These are phyloP conservation scores for Magnolia kwangsiensis DNA, from an alignment of 164 flowering plant genomes.

Conservation along the genomic window DNA sequence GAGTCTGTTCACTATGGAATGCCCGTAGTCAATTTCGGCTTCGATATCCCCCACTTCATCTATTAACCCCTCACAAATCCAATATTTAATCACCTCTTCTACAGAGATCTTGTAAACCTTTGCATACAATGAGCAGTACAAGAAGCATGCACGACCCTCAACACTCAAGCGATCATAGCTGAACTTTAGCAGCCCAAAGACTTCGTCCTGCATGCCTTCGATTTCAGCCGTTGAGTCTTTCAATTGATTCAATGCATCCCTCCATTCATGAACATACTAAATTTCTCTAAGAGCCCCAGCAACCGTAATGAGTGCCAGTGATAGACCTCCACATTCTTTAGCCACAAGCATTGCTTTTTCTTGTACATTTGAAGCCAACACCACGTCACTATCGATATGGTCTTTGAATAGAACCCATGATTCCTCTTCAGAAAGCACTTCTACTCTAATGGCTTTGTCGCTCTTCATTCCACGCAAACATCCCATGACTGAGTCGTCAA, in stretches of 20 bases:
- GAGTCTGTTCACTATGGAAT: neutral
- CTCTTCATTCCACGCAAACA: neutral
- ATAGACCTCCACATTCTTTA: slow-evolving; percentile 1
- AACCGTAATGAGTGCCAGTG: neutral
- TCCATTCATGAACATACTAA: neutral
- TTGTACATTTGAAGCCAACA: neutral
- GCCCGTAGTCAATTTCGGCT: neutral
- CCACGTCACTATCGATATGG: neutral
- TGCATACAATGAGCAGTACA: slow-evolving; percentile 5
- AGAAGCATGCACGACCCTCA: neutral
- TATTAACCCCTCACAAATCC: slow-evolving; percentile 1
- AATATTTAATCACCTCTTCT: neutral
- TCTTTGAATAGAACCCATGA: neutral
- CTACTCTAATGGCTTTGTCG: neutral
- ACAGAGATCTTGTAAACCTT: neutral
- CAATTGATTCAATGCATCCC: neutral
- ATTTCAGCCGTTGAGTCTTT: neutral
- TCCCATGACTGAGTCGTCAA: neutral
- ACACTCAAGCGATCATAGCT: neutral
- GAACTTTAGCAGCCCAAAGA: neutral
- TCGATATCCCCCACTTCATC: neutral
- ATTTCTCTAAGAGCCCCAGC: neutral
- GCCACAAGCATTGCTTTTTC: neutral
- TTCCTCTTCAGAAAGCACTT: neutral
- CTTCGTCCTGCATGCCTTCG: neutral